phyloP scores from a whole-genome alignment of 192 early-diverging fungal species.

The Funneliformis mosseae region DNA sequence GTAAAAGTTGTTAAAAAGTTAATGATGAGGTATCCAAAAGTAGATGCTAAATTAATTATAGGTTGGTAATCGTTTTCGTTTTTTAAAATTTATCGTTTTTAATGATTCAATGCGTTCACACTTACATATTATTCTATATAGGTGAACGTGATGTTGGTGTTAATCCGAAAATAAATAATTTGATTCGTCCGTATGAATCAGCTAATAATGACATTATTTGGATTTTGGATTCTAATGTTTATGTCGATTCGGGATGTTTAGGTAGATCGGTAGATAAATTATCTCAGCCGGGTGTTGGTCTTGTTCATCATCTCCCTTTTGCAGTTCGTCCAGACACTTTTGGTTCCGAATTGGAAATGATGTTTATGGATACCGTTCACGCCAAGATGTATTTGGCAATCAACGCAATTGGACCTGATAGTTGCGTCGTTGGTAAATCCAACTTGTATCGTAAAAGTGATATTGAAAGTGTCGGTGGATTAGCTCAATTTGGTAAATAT shows the following conservation, averaged over 20 bases:
- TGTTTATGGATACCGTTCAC: constrained; percentile 88
- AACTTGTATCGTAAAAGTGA: constrained; percentile 87
- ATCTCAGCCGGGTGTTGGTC: constrained; percentile 71
- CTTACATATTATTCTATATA: constrained; percentile 34
- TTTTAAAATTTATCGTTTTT: background rate
- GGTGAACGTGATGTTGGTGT: constrained; percentile 74
- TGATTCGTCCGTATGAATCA: constrained; percentile 78
- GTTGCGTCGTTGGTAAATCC: constrained; percentile 94
- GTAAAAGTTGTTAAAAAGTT: constrained; percentile 72
- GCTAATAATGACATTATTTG: constrained; percentile 89
- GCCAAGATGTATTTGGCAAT: constrained; percentile 95
- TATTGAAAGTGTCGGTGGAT: constrained; percentile 78
- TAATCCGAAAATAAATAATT: constrained; percentile 97
- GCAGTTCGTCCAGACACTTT: constrained; percentile 71
- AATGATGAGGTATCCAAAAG: constrained; percentile 70
- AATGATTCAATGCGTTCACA: background rate
- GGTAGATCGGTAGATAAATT: constrained; percentile 82
- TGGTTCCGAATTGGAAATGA: constrained; percentile 82
- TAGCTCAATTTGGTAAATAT: constrained; percentile 85
- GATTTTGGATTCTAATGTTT: constrained; percentile 94
- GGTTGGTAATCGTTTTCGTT: constrained; percentile 59
- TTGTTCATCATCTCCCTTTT: constrained; percentile 94
- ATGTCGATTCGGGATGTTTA: constrained; percentile 74
- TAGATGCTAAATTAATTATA: constrained; percentile 75
- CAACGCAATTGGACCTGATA: constrained; percentile 81